A percentile compares a stretch with the other conserved stretches of the same genome.
Evolutionary conservation across 139 green algal species (phyloP).

Genomic region (Volvox africanus): DNA sequence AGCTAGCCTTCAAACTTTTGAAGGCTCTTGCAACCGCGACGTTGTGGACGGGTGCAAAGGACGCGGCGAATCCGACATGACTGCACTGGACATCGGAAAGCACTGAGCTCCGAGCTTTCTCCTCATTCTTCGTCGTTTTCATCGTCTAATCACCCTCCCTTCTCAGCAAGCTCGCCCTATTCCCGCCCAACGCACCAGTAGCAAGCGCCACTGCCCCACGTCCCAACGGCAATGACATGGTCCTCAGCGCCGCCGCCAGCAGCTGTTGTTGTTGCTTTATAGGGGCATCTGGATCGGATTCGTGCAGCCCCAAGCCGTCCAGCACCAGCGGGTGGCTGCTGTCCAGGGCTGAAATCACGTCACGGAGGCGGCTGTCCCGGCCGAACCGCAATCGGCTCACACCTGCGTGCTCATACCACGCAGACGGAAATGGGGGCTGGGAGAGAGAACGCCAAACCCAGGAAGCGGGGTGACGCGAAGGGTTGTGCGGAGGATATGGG

Average conservation of each 20-base stretch:
- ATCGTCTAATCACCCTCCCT: not conserved
- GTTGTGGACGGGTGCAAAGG: no score
- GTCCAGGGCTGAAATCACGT: constrained; percentile 66
- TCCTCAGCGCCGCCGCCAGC: constrained; percentile 79
- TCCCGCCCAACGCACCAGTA: constrained; percentile 55
- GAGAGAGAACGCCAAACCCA: no score
- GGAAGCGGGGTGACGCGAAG: no score
- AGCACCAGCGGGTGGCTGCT: constrained; percentile 28
- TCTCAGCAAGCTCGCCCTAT: not conserved
- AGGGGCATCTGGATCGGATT: constrained; percentile 48
- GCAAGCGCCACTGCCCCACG: constrained; percentile 86
- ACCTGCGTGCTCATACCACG: not conserved
- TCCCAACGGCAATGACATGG: constrained; percentile 84
- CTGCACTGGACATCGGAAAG: no score
- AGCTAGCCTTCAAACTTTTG: no score
- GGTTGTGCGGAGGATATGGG: no score
- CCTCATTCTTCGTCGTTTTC: not conserved
- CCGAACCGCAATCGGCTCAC: constrained; percentile 77
- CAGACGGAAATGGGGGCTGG: no score
- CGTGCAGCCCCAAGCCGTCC: constrained; percentile 10
- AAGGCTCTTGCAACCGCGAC: no score
- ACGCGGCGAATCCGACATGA: no score
- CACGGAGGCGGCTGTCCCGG: constrained; percentile 79
- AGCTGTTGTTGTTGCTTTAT: constrained; percentile 72
- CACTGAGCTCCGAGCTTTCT: no score